phyloP scores from a whole-genome alignment of 371 early-diverging fungal genomes.

The Batrachochytrium dendrobatidis region DNA sequence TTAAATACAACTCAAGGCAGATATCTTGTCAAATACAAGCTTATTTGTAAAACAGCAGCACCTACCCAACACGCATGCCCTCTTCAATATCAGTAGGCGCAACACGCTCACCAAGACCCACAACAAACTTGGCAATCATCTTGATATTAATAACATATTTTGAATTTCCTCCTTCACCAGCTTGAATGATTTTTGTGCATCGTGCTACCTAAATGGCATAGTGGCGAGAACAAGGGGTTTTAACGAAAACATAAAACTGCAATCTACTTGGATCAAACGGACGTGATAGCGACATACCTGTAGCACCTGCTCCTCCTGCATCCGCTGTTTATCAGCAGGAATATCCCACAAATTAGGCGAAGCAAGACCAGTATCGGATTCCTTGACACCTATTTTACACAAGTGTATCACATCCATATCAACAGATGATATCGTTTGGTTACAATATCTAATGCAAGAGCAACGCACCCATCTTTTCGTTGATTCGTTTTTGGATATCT shows the following conservation, averaged over 20 bases:
- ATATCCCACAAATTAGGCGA: conserved; percentile 99
- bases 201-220: conserved; percentile 87
- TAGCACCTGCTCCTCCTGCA: conserved; percentile 94
- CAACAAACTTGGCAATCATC: conserved; percentile 99
- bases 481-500: conserved; percentile 92
- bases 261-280: too few species aligned
- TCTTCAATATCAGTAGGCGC: conserved; percentile 98
- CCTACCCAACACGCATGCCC: conserved; percentile 98
- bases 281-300: conserved; percentile 79
- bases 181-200: conserved; percentile 95
- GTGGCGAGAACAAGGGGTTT: not conserved
- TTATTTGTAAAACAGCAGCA: not conserved
- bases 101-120: conserved; percentile 92
- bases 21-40: not conserved
- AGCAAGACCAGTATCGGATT: conserved; percentile 99
- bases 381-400: conserved; percentile 76
- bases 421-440: not conserved
- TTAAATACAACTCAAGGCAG: not conserved
- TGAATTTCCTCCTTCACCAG: conserved; percentile 49
- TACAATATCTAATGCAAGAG: not conserved
- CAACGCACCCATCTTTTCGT: conserved; percentile 85
- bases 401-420: not conserved
- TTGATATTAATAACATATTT: conserved; percentile 99
- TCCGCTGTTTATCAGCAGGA: conserved; percentile 94
- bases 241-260: not conserved